phyloP scores from a whole-genome alignment of 176 grass and related monocot genomes.

The Musa itinerans region DNA sequence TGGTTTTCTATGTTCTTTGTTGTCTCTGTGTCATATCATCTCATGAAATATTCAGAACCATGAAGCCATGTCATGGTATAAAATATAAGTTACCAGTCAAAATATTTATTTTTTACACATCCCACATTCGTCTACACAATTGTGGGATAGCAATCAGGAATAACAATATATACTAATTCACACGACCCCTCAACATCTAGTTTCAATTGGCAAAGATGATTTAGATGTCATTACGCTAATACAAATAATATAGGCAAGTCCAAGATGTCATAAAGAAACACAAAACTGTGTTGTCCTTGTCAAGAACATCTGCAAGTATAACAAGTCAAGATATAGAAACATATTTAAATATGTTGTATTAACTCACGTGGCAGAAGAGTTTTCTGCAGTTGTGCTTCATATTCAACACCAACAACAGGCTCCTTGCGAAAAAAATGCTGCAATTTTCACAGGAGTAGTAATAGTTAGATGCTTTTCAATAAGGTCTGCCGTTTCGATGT shows the following conservation, averaged over 20 bases:
- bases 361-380: slow-evolving; percentile 91
- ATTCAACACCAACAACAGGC: slow-evolving; percentile 90
- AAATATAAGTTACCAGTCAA: neutral
- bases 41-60: too few species aligned
- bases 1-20: too few species aligned
- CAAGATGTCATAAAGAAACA: neutral
- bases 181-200: neutral
- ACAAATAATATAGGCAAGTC: neutral
- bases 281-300: neutral
- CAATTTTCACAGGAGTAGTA: slow-evolving; percentile 2
- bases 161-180: neutral
- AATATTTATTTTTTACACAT: neutral
- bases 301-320: neutral
- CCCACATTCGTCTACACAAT: neutral
- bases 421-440: slow-evolving; percentile 92
- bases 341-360: neutral
- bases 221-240: neutral
- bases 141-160: neutral
- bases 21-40: too few species aligned
- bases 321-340: neutral
- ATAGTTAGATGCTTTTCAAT: neutral
- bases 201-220: neutral
- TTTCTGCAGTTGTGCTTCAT: slow-evolving; percentile 96
- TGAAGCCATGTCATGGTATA: too few species aligned
- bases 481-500: too few species aligned